phyloP scores from a whole-genome alignment of 176 grass and related monocot species.

The Olyra latifolia region DNA sequence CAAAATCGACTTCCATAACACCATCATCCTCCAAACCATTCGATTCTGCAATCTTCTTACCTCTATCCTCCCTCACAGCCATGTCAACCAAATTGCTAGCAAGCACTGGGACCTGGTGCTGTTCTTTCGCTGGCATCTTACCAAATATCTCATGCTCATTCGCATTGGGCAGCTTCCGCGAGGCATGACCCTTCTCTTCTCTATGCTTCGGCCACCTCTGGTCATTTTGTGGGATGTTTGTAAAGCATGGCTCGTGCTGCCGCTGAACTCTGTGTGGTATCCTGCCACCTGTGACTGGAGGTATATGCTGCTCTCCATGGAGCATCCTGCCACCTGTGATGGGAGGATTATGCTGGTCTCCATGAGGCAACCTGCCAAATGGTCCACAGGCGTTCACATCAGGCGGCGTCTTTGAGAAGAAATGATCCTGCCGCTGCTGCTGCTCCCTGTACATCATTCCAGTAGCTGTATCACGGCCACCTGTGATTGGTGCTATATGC shows the following conservation, averaged over 20 bases:
- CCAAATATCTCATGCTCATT: slow-evolving; percentile 11
- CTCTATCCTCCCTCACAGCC: slow-evolving; percentile 17
- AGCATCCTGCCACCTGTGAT: neutral
- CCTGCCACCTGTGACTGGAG: neutral
- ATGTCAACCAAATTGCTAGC: slow-evolving; percentile 19
- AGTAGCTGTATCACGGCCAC: neutral
- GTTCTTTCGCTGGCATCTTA: slow-evolving; percentile 22
- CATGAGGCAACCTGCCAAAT: slow-evolving; percentile 17
- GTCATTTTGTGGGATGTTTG: slow-evolving; percentile 19
- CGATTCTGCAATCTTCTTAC: slow-evolving; percentile 6
- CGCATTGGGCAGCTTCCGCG: neutral
- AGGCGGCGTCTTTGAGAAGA: slow-evolving; percentile 22
- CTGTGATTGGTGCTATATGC: neutral
- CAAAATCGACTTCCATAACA: neutral
- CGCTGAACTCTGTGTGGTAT: neutral
- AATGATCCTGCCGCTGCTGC: slow-evolving; percentile 23
- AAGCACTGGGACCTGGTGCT: slow-evolving; percentile 1
- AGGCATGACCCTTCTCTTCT: slow-evolving; percentile 14
- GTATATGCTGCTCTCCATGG: slow-evolving; percentile 22
- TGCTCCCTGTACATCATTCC: slow-evolving; percentile 37
- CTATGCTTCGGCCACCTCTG: slow-evolving; percentile 22
- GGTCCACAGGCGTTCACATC: slow-evolving; percentile 9
- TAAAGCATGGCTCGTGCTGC: neutral
- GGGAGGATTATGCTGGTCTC: slow-evolving; percentile 29
- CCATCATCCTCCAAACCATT: slow-evolving; percentile 13